Conservation (phyloP, 2,329 filamentous ascomycete species). For the Sclerotinia subarctica region DNA sequence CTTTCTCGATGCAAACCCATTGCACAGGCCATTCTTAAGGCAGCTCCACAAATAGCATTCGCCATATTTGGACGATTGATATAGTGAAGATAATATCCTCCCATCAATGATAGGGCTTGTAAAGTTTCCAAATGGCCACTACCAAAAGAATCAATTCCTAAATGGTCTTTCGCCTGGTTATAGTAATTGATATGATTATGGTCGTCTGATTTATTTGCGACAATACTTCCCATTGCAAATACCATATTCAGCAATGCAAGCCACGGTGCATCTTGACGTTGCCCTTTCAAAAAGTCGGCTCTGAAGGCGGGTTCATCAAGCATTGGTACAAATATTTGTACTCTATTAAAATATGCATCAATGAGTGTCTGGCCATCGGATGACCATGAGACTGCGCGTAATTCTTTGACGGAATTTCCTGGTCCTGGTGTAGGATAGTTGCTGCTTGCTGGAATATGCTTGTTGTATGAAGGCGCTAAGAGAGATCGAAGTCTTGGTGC, state of each 20-base stretch:
- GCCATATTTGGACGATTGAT: conserved; percentile 75
- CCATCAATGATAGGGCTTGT: conserved; percentile 67
- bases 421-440: conserved; percentile 37
- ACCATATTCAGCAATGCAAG: conserved; percentile 72
- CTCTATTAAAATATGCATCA: conserved; percentile 71
- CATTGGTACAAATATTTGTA: conserved; percentile 71
- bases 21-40: conserved; percentile 70
- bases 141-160: conserved; percentile 65
- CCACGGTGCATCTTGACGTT: conserved; percentile 66
- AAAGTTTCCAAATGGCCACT: conserved; percentile 71
- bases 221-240: conserved; percentile 71
- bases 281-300: conserved; percentile 59
- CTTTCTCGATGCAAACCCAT: conserved; percentile 68
- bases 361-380: conserved; percentile 66
- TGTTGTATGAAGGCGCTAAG: conserved; percentile 40
- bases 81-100: conserved; percentile 75
- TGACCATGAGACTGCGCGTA: conserved; percentile 50
- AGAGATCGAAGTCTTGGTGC: conserved; percentile 49
- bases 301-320: conserved; percentile 70
- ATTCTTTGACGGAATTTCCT: conserved; percentile 38
- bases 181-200: conserved; percentile 69
- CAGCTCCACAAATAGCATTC: conserved; percentile 68
- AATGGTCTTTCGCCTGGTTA: conserved; percentile 61
- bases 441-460: conserved; percentile 28
- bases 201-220: conserved; percentile 58